These are phyloP conservation scores for Talaromyces adpressus DNA, from an alignment of 495 filamentous ascomycete species.

Conservation along the genomic window DNA sequence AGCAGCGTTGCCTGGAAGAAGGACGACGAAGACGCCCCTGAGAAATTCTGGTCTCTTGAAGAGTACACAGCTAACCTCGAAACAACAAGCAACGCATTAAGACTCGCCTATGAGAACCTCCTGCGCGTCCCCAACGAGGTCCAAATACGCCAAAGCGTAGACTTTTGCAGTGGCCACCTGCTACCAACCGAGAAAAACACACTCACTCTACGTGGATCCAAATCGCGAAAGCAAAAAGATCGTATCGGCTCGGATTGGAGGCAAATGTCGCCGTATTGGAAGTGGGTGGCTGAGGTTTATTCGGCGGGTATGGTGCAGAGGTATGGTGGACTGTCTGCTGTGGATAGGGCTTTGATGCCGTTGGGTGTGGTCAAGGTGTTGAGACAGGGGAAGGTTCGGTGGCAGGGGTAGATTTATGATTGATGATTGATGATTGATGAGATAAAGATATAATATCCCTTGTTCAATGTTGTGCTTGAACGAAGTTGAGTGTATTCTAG, in stretches of 20 bases:
- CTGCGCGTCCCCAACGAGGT: constrained; percentile 30
- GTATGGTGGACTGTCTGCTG: constrained; percentile 58
- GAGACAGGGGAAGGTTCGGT: constrained; percentile 50
- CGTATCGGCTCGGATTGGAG: constrained; percentile 26
- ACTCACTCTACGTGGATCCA: not conserved
- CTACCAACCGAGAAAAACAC: constrained; percentile 17
- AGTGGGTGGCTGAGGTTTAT: constrained; percentile 55
- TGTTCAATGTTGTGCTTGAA: not conserved
- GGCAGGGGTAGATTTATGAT: constrained; percentile 38
- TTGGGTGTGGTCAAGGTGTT: constrained; percentile 60
- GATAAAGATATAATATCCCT: not conserved
- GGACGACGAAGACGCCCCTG: constrained; percentile 6
- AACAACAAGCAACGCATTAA: constrained; percentile 27
- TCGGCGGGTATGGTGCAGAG: constrained; percentile 48
- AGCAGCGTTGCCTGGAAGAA: not conserved
- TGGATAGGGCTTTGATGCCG: constrained; percentile 53
- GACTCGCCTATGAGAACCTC: constrained; percentile 28
- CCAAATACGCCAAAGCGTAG: constrained; percentile 21
- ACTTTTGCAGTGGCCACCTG: constrained; percentile 19
- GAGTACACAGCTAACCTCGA: constrained; percentile 49
- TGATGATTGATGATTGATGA: not conserved
- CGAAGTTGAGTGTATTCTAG: not conserved
- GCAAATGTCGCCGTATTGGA: constrained; percentile 51
- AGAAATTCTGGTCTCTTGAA: constrained; percentile 44
- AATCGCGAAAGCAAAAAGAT: not conserved